These are phyloP conservation scores for Podaxis pistillaris DNA, from an alignment of 768 basidiomycete species.

Conservation along the genomic window DNA sequence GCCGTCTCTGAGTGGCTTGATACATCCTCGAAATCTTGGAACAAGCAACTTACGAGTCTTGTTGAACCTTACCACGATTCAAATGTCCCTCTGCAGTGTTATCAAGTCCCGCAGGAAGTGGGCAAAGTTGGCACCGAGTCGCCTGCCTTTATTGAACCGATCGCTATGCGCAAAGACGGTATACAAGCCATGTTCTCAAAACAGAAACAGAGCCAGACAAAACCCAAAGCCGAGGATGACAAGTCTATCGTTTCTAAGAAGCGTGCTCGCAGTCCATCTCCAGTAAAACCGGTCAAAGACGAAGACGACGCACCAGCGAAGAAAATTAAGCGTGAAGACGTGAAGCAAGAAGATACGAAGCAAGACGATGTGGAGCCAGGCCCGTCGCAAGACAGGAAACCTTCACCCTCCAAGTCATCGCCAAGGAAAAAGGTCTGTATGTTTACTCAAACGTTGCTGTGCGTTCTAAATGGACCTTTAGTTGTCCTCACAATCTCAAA, in stretches of 20 bases:
- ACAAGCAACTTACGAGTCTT: constrained; percentile 52
- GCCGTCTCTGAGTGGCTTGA: constrained; percentile 80
- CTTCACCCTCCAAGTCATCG: neutral
- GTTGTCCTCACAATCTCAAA: neutral
- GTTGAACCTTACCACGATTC: constrained; percentile 59
- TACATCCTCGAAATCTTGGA: constrained; percentile 67
- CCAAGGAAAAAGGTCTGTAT: constrained; percentile 9
- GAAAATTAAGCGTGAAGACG: neutral
- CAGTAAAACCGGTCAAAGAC: neutral
- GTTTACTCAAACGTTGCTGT: neutral
- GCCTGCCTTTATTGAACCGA: constrained; percentile 76
- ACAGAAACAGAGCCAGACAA: constrained; percentile 35
- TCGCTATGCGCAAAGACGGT: constrained; percentile 79
- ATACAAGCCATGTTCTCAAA: constrained; percentile 81
- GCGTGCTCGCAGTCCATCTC: neutral
- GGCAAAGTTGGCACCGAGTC: constrained; percentile 89
- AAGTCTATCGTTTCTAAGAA: neutral
- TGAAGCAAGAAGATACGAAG: neutral
- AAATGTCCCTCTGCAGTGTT: constrained; percentile 63
- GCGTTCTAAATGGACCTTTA: neutral
- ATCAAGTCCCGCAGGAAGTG: constrained; percentile 85
- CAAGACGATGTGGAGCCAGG: neutral
- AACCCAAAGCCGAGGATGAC: neutral
- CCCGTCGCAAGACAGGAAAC: neutral
- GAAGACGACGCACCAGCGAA: neutral